These are phyloP conservation scores for Eucalyptus sp. DNA, from an alignment of 345 rosid genomes.

Conservation along the genomic window DNA sequence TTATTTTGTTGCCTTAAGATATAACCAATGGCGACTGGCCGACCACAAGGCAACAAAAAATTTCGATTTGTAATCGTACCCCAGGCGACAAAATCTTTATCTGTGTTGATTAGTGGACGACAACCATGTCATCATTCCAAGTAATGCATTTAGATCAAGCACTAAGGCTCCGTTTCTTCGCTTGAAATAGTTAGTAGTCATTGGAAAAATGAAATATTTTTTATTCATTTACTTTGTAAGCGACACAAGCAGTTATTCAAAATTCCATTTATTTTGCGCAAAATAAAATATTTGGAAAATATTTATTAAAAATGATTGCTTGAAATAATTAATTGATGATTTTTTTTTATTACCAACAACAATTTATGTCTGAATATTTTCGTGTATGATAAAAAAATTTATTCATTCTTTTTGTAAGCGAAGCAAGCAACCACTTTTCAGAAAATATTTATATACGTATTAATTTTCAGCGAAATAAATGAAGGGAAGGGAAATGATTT, in stretches of 20 bases:
- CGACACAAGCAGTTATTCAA: not conserved
- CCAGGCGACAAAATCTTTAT: not conserved
- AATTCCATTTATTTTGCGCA: accelerated
- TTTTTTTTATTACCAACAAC: too few relatives aligned
- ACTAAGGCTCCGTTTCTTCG: not conserved
- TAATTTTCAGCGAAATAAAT: not conserved
- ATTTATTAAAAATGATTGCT: too few relatives aligned
- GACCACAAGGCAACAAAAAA: not conserved
- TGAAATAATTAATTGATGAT: not conserved
- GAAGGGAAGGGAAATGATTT: too few relatives aligned
- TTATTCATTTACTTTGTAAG: not conserved
- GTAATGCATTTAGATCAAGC: not conserved
- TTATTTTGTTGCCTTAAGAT: not conserved
- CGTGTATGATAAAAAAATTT: accelerated
- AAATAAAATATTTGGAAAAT: too few relatives aligned
- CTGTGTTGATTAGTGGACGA: not conserved
- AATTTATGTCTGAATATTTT: not conserved
- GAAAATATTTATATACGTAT: too few relatives aligned
- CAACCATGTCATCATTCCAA: not conserved
- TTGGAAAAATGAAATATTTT: too few relatives aligned
- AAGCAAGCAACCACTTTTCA: accelerated
- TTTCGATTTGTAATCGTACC: too few relatives aligned
- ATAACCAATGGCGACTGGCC: not conserved
- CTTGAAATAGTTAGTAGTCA: not conserved
- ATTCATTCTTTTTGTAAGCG: too few relatives aligned